These are phyloP conservation scores for Halenospora varia DNA, from an alignment of 495 filamentous ascomycete genomes.

Conservation along the genomic window DNA sequence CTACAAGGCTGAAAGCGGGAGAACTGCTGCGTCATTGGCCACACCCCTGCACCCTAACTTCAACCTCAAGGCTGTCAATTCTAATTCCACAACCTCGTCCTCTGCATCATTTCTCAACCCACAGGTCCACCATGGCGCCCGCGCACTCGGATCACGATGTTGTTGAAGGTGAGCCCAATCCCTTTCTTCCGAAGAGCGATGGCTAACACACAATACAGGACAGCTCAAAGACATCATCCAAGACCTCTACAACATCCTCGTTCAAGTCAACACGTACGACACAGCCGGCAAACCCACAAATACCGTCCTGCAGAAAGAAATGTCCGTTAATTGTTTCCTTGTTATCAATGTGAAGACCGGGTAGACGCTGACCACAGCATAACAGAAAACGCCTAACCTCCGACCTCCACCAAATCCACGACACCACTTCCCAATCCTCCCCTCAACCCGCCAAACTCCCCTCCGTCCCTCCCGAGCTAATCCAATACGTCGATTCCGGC, in stretches of 20 bases:
- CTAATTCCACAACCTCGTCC: background rate
- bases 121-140: slow-evolving; percentile 40
- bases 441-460: slow-evolving; percentile 27
- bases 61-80: background rate
- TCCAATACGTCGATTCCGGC: slow-evolving; percentile 87
- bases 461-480: slow-evolving; percentile 78
- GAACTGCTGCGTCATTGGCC: background rate
- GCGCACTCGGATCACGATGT: slow-evolving; percentile 38
- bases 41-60: background rate
- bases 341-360: background rate
- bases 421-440: slow-evolving; percentile 5
- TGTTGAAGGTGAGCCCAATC: slow-evolving; percentile 37
- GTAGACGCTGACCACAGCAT: background rate
- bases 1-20: background rate
- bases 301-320: slow-evolving; percentile 56
- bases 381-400: slow-evolving; percentile 27
- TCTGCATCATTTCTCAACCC: background rate
- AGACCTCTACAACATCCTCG: slow-evolving; percentile 77
- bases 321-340: slow-evolving; percentile 40
- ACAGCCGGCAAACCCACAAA: slow-evolving; percentile 49
- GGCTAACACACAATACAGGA: slow-evolving; percentile 33
- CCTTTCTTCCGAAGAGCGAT: background rate
- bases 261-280: slow-evolving; percentile 69
- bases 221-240: slow-evolving; percentile 73
- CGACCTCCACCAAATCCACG: slow-evolving; percentile 39